Evolutionary conservation across 805 yeast species (phyloP).

Genomic region (Ogataea haglerorum): DNA sequence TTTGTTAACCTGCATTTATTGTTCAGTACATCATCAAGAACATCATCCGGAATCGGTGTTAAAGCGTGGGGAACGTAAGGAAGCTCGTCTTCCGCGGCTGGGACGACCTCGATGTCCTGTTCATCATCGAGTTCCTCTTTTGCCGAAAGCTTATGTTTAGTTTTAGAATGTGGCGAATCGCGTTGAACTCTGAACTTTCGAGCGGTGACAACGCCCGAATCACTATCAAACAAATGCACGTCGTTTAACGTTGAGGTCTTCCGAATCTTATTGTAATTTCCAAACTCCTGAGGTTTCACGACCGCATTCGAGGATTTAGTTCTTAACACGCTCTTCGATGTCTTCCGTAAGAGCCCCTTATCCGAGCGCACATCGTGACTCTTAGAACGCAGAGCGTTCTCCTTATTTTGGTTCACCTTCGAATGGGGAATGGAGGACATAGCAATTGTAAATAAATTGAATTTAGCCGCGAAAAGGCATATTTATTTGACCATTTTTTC

Average conservation of each 20-base stretch:
- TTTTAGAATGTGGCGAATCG: conserved; percentile 27
- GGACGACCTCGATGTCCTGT: conserved; percentile 47
- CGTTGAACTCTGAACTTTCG: conserved; percentile 34
- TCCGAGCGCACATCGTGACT: conserved; percentile 11
- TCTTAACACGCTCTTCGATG: conserved; percentile 21
- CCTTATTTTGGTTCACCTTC: conserved; percentile 17
- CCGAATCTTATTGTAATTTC: conserved; percentile 23
- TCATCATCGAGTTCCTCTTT: conserved; percentile 24
- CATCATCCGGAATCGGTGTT: conserved; percentile 35
- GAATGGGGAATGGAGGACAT: conserved; percentile 17
- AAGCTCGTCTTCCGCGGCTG: conserved; percentile 36
- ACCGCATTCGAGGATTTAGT: conserved; percentile 27
- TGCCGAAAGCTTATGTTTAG: conserved; percentile 16
- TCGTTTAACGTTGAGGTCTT: conserved; percentile 17
- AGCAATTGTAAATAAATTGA: conserved; percentile 6
- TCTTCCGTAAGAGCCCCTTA: conserved; percentile 13
- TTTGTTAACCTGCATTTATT: conserved; percentile 8
- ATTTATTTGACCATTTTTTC: neutral
- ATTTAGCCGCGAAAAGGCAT: conserved; percentile 4
- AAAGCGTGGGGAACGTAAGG: conserved; percentile 45
- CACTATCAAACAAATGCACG: neutral
- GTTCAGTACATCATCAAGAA: conserved; percentile 28
- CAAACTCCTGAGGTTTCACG: conserved; percentile 8
- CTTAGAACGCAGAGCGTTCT: conserved; percentile 16
- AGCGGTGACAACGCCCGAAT: conserved; percentile 14